Percentiles rank a stretch among this genome's conserved stretches.
These are phyloP conservation scores for Pelargonium cotyledonis DNA, from an alignment of 441 rosid species.

Conservation along the genomic window DNA sequence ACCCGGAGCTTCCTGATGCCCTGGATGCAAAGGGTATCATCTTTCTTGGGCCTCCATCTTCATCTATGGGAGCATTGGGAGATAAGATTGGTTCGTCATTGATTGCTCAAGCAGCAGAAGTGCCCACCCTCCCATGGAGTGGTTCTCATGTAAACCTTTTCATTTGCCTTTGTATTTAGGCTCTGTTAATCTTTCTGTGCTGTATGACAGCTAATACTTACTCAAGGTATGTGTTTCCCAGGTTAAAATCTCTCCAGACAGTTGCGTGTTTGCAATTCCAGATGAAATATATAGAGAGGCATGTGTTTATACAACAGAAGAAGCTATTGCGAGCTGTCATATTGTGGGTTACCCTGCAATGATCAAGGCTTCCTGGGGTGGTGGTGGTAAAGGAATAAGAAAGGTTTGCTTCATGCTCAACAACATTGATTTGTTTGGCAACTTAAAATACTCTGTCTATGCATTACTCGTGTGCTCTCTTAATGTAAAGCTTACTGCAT, in stretches of 20 bases:
- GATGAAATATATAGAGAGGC: slow-evolving; percentile 92
- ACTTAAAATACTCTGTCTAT: neutral
- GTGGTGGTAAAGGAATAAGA: slow-evolving; percentile 99
- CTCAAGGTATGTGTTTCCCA: slow-evolving; percentile 30
- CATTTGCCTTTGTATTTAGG: slow-evolving; percentile 9
- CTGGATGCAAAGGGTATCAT: slow-evolving; percentile 68
- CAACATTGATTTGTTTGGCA: neutral
- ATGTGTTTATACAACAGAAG: slow-evolving; percentile 95
- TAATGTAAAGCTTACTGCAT: neutral
- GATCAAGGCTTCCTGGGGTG: slow-evolving; percentile 99
- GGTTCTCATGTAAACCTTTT: slow-evolving; percentile 79
- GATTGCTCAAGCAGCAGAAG: slow-evolving; percentile 99
- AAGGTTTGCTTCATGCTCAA: slow-evolving; percentile 54
- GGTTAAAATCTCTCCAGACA: slow-evolving; percentile 79
- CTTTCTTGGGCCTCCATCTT: slow-evolving; percentile 93
- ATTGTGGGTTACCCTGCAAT: slow-evolving; percentile 99
- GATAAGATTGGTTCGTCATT: slow-evolving; percentile 99
- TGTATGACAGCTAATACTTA: slow-evolving; percentile 19
- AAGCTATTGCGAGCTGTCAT: slow-evolving; percentile 96
- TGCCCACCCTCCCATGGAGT: slow-evolving; percentile 99
- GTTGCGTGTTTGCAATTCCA: slow-evolving; percentile 76
- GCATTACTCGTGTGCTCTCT: neutral
- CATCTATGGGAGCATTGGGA: slow-evolving; percentile 95
- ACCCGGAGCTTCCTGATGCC: slow-evolving; percentile 98
- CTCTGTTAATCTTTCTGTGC: slow-evolving; percentile 8